Percentiles rank a stretch among this genome's conserved stretches.
Evolutionary conservation across 768 basidiomycete species (phyloP).

Genomic region (Astraeus odoratus): DNA sequence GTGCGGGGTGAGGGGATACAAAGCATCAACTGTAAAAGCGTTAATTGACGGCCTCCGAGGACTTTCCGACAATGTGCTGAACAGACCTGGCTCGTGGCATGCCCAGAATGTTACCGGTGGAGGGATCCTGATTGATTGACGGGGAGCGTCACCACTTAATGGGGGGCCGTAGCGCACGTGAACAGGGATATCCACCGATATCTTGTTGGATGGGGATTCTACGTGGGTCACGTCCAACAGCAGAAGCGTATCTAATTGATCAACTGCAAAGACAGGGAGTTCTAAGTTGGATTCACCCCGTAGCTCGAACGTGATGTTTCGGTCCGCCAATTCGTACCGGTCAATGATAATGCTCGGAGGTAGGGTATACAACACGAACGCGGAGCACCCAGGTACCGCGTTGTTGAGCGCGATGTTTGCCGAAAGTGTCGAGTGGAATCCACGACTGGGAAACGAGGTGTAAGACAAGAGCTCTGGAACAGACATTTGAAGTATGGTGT

Average conservation of each 20-base stretch:
- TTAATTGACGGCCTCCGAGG: neutral
- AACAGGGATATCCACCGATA: constrained; percentile 32
- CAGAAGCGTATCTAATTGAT: constrained; percentile 17
- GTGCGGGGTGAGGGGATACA: constrained; percentile 8
- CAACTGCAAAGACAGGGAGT: constrained; percentile 33
- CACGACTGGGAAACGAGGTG: constrained; percentile 17
- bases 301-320: constrained; percentile 27
- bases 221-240: constrained; percentile 23
- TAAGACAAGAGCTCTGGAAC: constrained; percentile 10
- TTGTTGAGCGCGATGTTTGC: constrained; percentile 13
- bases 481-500: constrained; percentile 12
- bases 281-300: constrained; percentile 37
- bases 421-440: constrained; percentile 27
- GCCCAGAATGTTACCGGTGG: constrained; percentile 28
- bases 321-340: constrained; percentile 35
- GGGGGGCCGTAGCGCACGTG: constrained; percentile 39
- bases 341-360: constrained; percentile 38
- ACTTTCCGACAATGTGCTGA: neutral
- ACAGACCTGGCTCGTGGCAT: constrained; percentile 22
- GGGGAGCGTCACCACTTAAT: constrained; percentile 3
- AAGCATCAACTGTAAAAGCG: constrained; percentile 4
- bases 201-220: constrained; percentile 3
- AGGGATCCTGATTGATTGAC: constrained; percentile 17
- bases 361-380: constrained; percentile 30
- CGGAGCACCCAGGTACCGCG: constrained; percentile 13